Conservation (phyloP, 2,329 filamentous ascomycete genomes). For the Lasiodiplodia sp. region DNA sequence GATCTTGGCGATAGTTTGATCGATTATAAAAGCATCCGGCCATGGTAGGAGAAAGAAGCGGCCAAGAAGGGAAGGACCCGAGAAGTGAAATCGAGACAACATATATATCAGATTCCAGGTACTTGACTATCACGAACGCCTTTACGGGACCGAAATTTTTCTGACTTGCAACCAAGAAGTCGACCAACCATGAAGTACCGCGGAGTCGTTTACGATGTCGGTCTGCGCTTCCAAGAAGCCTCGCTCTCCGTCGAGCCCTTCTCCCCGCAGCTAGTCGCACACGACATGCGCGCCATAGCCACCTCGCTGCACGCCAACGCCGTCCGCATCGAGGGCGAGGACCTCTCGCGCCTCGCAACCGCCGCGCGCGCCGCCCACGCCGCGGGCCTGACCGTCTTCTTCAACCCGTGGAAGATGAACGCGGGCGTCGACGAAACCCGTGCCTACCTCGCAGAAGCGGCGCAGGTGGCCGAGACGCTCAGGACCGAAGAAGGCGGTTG, state of each 20-base stretch:
- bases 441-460: not conserved
- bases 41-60: not conserved
- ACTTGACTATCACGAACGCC: not conserved
- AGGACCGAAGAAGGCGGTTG: not conserved
- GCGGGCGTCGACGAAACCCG: not conserved
- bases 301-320: not conserved
- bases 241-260: not conserved
- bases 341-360: not conserved
- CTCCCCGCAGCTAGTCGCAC: not conserved
- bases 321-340: not conserved
- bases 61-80: not conserved
- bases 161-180: not conserved
- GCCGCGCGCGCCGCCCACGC: not conserved
- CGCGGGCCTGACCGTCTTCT: not conserved
- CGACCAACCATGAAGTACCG: not conserved
- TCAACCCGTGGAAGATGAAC: slow-evolving; percentile 7
- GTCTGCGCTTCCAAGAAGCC: not conserved
- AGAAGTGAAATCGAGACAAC: not conserved
- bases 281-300: not conserved
- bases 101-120: not conserved
- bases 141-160: not conserved
- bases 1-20: not conserved
- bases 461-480: not conserved
- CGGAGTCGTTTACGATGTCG: slow-evolving; percentile 2
- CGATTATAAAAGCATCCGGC: not conserved